These are phyloP conservation scores for Hypoxylon rubiginosum DNA, from an alignment of 2,329 filamentous ascomycete genomes.

Conservation along the genomic window DNA sequence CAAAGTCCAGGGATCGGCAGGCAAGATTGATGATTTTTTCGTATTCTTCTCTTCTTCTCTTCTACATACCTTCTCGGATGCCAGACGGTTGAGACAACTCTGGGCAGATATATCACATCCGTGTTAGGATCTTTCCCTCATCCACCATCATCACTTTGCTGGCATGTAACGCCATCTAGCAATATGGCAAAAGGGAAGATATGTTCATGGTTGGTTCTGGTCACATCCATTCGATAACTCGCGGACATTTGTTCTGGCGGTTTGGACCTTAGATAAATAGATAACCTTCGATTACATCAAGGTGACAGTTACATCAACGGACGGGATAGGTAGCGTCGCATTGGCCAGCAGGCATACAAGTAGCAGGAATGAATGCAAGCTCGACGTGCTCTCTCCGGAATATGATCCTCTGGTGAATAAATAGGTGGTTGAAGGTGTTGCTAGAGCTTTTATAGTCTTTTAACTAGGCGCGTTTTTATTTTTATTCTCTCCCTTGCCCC, in stretches of 20 bases:
- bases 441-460: background rate
- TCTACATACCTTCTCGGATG: constrained; percentile 11
- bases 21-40: constrained; percentile 22
- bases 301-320: constrained; percentile 27
- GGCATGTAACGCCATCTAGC: background rate
- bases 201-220: background rate
- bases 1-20: constrained; percentile 11
- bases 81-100: constrained; percentile 13
- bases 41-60: constrained; percentile 19
- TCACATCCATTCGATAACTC: constrained; percentile 12
- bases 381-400: background rate
- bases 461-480: no score
- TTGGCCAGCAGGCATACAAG: constrained; percentile 9
- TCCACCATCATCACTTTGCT: background rate
- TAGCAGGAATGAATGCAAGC: constrained; percentile 22
- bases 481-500: no score
- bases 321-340: constrained; percentile 17
- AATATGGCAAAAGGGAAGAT: constrained; percentile 2
- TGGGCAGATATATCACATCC: constrained; percentile 18
- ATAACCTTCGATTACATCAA: constrained; percentile 16
- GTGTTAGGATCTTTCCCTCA: background rate
- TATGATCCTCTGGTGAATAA: background rate
- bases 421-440: background rate
- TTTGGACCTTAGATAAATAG: constrained; percentile 10
- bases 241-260: constrained; percentile 2